Conservation (phyloP, 495 filamentous ascomycete species). For the Parathielavia hyrcaniae region DNA sequence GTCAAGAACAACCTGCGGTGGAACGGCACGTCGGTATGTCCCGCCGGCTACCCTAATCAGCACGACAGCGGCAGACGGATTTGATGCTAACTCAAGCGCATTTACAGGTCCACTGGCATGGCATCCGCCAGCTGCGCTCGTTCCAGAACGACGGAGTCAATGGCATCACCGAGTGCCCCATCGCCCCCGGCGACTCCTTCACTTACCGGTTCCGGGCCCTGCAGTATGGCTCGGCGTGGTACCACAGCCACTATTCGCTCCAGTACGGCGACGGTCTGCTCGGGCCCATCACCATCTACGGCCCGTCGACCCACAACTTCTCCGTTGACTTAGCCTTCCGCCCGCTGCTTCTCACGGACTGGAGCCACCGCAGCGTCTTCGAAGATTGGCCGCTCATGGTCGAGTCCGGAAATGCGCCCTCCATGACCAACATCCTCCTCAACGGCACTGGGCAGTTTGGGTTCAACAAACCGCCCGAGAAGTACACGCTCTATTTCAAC, state of each 20-base stretch:
- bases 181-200: slow-evolving; percentile 40
- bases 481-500: neutral
- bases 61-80: too few species aligned
- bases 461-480: neutral
- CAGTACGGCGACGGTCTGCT: slow-evolving; percentile 46
- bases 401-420: neutral
- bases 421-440: neutral
- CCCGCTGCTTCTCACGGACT: neutral
- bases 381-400: neutral
- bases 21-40: neutral
- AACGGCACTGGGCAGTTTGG: neutral
- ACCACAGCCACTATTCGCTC: slow-evolving; percentile 48
- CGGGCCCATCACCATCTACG: slow-evolving; percentile 44
- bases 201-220: slow-evolving; percentile 49
- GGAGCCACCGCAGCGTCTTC: neutral
- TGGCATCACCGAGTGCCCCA: slow-evolving; percentile 45
- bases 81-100: too few species aligned
- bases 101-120: slow-evolving; percentile 32
- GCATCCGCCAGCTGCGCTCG: slow-evolving; percentile 31
- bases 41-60: too few species aligned
- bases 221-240: slow-evolving; percentile 48
- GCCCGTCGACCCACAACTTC: slow-evolving; percentile 34
- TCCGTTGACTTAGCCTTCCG: slow-evolving; percentile 30
- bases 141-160: slow-evolving; percentile 42
- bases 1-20: neutral